These are phyloP conservation scores for Starmera amethionina DNA, from an alignment of 805 yeast species.

Conservation along the genomic window DNA sequence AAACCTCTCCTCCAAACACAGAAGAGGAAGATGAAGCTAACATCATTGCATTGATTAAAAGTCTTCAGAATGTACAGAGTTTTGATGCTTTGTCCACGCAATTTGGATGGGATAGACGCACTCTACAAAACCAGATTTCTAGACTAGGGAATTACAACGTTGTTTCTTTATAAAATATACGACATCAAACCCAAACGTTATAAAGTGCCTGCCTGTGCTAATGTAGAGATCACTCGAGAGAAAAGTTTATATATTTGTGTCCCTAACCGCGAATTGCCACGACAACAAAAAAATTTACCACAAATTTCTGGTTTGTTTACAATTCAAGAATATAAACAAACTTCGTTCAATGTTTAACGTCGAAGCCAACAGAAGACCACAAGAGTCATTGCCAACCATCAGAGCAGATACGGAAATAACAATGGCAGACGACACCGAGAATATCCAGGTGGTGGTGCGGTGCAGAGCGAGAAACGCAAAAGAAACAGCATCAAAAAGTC, in stretches of 20 bases:
- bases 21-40: slow-evolving; percentile 3
- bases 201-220: no score
- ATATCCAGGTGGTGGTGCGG: slow-evolving; percentile 54
- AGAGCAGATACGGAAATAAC: no score
- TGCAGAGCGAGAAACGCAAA: slow-evolving; percentile 53
- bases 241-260: neutral
- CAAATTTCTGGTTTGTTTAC: no score
- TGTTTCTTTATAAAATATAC: slow-evolving; percentile 19
- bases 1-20: slow-evolving; percentile 5
- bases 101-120: slow-evolving; percentile 42
- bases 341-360: no score
- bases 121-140: slow-evolving; percentile 40
- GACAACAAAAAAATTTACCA: no score
- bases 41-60: slow-evolving; percentile 19
- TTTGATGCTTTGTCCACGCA: slow-evolving; percentile 67
- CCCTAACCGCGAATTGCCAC: neutral
- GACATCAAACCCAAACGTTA: no score
- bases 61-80: slow-evolving; percentile 41
- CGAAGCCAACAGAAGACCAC: no score
- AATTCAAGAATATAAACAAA: no score
- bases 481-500: slow-evolving; percentile 47
- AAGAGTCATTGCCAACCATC: no score
- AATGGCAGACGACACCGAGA: slow-evolving; percentile 25
- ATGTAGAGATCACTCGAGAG: no score
- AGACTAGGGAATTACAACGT: slow-evolving; percentile 41